phyloP scores from a whole-genome alignment of 2,329 filamentous ascomycete species.

The Oidium heveae region DNA sequence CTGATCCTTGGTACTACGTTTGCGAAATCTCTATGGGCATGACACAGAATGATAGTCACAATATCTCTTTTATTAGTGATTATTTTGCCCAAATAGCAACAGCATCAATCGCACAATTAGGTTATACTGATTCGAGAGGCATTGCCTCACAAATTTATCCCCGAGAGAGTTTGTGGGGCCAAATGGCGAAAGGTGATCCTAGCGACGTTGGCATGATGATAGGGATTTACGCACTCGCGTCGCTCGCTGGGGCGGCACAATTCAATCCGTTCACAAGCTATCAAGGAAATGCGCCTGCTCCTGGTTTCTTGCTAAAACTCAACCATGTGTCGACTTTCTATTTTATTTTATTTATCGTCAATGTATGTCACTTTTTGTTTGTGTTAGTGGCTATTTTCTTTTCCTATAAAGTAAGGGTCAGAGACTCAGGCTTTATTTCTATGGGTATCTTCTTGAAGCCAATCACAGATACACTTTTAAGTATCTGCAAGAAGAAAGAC shows the following conservation, averaged over 20 bases:
- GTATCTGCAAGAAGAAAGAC: constrained; percentile 6
- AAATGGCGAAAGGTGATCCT: constrained; percentile 11
- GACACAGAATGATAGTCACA: constrained; percentile 14
- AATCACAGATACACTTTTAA: constrained; percentile 11
- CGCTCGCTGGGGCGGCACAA: constrained; percentile 7
- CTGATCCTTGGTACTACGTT: constrained; percentile 18
- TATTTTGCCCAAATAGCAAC: constrained; percentile 15
- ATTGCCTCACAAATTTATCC: constrained; percentile 18
- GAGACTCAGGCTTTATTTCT: constrained; percentile 7
- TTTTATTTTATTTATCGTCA: constrained; percentile 13
- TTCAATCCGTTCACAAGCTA: constrained; percentile 5
- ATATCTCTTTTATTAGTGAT: constrained; percentile 12
- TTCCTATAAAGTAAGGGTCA: constrained; percentile 11
- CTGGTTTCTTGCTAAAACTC: constrained; percentile 12
- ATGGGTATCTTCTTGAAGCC: constrained; percentile 10
- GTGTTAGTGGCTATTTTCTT: constrained; percentile 8
- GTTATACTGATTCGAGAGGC: constrained; percentile 11
- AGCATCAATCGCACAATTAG: constrained; percentile 18
- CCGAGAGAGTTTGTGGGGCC: constrained; percentile 17
- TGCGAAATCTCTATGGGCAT: constrained; percentile 17
- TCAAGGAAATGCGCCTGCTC: constrained; percentile 3
- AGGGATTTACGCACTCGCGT: constrained; percentile 15
- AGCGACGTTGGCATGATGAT: constrained; percentile 16
- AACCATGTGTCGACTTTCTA: constrained; percentile 22
- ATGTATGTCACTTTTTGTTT: constrained; percentile 7